Base-by-base conservation (phyloP, 1,284 basidiomycete genomes). In the Trichosporon inkin region DNA sequence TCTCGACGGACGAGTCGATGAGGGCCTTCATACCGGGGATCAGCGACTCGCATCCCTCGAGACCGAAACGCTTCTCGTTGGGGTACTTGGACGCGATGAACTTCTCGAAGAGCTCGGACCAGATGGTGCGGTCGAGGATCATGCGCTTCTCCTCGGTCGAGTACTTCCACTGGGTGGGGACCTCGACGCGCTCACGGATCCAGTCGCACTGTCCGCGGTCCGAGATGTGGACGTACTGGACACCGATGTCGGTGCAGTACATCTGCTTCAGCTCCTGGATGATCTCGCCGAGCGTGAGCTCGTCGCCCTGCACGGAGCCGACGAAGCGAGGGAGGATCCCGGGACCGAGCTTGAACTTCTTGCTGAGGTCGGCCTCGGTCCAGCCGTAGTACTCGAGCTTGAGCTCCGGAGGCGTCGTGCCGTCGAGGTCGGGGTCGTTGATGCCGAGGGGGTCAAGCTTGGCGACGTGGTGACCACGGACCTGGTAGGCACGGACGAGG, bases 11-110 rank as follows among this genome's bases (percentile, higher is more conserved):
- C 63, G 93, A 89, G 79, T 99, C 96, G 69, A 99, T 97, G 70
- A 99, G 86, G 7, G 92, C 92, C 82, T 99, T 99, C 92, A 99
- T 96, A 71, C 96, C 96, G 49, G 96, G 96, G 72, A 99, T 90
- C 70, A 99, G 86, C 41, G 92, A 86, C 81, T 99, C 96, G 79
- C 93, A 96, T 64, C 96, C 96, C 80, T 99, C 96, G 57, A 99
- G 85, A 80, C 96, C 96, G 80, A 99, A 99, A 58, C 96, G 90
- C 81, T 99, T 99, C 83, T 99, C 96, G 81, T 97, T 99, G 67
- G 96, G 96, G 81, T 93, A 97, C 80, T 99, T 99, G 82, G 88
- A 91, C 20, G 93, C 88, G 69, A 99, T 94, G 82, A 97, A 99
- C 75, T 95, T 94, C 80, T 99, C 96, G 72, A 99, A 98, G 6